Conservation (phyloP, 2,329 filamentous ascomycete genomes). For the Xylariaceae sp. region DNA sequence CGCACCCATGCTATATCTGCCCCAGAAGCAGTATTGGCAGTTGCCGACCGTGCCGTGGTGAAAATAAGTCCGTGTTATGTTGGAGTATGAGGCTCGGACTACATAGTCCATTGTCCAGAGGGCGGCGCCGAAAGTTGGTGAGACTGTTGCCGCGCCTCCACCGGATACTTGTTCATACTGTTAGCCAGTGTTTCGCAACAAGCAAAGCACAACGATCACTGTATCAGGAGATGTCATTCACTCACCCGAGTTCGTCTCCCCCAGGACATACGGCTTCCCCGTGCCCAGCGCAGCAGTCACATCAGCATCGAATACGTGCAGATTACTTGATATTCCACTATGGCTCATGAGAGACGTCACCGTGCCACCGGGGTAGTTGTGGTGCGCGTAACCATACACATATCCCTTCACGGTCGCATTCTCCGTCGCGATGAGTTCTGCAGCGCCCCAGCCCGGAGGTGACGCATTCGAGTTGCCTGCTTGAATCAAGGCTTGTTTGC, state of each 20-base stretch:
- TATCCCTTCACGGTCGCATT: conserved; percentile 35
- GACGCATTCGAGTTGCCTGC: conserved; percentile 38
- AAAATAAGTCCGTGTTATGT: conserved; percentile 43
- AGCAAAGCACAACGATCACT: background rate
- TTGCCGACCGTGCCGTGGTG: conserved; percentile 51
- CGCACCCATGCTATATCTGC: conserved; percentile 43
- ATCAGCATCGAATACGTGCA: conserved; percentile 38
- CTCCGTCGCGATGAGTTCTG: conserved; percentile 35
- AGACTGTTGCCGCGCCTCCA: conserved; percentile 36
- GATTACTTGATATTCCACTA: conserved; percentile 35
- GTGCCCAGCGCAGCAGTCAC: conserved; percentile 35
- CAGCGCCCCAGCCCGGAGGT: conserved; percentile 36
- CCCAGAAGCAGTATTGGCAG: conserved; percentile 36
- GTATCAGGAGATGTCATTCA: background rate
- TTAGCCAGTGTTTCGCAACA: background rate
- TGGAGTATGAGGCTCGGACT: conserved; percentile 32
- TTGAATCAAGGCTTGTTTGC: conserved; percentile 34
- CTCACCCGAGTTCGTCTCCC: conserved; percentile 47
- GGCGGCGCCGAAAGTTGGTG: conserved; percentile 45
- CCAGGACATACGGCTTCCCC: conserved; percentile 44
- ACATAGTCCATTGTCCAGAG: conserved; percentile 50
- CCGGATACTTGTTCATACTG: conserved; percentile 29
- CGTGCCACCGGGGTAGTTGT: conserved; percentile 46
- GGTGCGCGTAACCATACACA: conserved; percentile 41
- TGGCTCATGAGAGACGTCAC: conserved; percentile 44